Conservation (phyloP, 495 filamentous ascomycete species). For the Penicillium antarcticum region DNA sequence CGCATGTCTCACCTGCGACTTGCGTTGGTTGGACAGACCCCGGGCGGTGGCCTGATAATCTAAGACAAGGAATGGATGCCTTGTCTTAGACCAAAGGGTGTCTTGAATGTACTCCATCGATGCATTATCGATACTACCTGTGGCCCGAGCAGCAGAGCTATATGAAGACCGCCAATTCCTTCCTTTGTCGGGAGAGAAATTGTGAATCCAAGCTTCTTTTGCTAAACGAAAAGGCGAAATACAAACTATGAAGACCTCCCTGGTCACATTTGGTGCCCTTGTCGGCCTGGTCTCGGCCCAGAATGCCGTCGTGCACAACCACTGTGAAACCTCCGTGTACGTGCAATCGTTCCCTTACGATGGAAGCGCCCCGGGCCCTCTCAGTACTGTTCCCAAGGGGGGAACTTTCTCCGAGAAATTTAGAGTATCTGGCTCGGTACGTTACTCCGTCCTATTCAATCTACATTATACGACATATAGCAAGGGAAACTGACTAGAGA, state of each 20-base stretch:
- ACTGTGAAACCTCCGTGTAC: slow-evolving; percentile 24
- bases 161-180: slow-evolving; percentile 19
- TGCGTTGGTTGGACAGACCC: slow-evolving; percentile 10
- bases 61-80: slow-evolving; percentile 10
- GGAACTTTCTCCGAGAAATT: slow-evolving; percentile 26
- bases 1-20: slow-evolving; percentile 24
- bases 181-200: slow-evolving; percentile 4
- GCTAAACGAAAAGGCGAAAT: slow-evolving; percentile 10
- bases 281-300: slow-evolving; percentile 25
- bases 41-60: slow-evolving; percentile 15
- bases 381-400: slow-evolving; percentile 24
- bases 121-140: slow-evolving; percentile 6
- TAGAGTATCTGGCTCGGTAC: slow-evolving; percentile 23
- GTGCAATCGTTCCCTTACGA: slow-evolving; percentile 30
- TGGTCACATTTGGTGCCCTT: slow-evolving; percentile 19
- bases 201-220: slow-evolving; percentile 10
- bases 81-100: slow-evolving; percentile 19
- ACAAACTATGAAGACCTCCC: slow-evolving; percentile 22
- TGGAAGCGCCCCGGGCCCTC: slow-evolving; percentile 26
- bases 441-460: slow-evolving; percentile 10
- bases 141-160: slow-evolving; percentile 16
- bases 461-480: slow-evolving; percentile 1
- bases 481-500: slow-evolving; percentile 11
- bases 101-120: slow-evolving; percentile 7
- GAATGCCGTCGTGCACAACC: slow-evolving; percentile 25